Evolutionary conservation across 257 asterid species (phyloP), one percentile per base, ranked within the genome.

Genomic region (Jacaranda mimosifolia): DNA sequence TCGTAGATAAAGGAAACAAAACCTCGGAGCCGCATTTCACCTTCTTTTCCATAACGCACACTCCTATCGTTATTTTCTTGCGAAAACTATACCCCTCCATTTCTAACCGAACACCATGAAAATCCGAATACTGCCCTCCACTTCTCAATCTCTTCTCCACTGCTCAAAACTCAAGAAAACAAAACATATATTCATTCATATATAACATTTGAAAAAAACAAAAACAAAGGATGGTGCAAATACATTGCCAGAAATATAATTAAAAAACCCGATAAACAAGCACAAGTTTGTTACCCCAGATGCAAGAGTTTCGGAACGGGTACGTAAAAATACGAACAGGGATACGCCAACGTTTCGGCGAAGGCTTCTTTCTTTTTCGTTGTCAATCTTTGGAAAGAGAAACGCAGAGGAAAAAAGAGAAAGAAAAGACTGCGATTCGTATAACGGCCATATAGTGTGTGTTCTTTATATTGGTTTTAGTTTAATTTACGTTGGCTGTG

Each of bases 21-120:
- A 92, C 97, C 97, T 90, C 96, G 89, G 92, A 85, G 94, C 97
- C 97, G 92, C 97, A 92, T 88, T 91, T 94, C 98, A 92, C 98
- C 98, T 94, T 92, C 97, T 92, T 94, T 94, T 94, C 98, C 97
- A 94, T 88, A 81, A 94, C 98, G 79, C 98, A 94, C 63, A 94
- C 97, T 78, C 98, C 98, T 63, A 92, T 86, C 75, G 76, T 82
- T 65, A 94, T 83, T 83, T 92, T 92, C 82, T 73, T 70, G 74
- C 78, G 87, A 10, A 79, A 72, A 56, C 70, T 72, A 53, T 77
- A 78, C 57, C 72, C 85, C 84, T 65, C 87, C 91, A 84, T 89
- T 59, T 68, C 70, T 49, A 19, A n/a, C n/a, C n/a, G n/a, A n/a
- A 77, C 67, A 72, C 43, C 3, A 52, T 9, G 48, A 72, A 36